Percentiles rank a stretch among this genome's conserved stretches.
Evolutionary conservation across 176 grass and related monocot genomes (phyloP).

Genomic region (Eragrostis curvula): DNA sequence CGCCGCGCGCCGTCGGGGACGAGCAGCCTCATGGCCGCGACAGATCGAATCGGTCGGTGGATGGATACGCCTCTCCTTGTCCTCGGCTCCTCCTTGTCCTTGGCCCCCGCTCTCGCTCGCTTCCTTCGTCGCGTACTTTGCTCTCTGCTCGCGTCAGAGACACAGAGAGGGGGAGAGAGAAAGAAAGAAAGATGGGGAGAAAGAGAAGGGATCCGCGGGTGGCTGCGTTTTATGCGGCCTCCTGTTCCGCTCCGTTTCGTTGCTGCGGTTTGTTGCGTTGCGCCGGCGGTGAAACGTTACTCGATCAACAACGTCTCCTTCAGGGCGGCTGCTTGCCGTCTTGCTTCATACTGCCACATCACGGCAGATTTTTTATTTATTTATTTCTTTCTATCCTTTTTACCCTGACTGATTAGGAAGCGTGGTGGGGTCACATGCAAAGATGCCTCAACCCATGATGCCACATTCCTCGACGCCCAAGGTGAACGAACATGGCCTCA

Average conservation of each 20-base stretch:
- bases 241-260: neutral
- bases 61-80: neutral
- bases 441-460: conserved; percentile 21
- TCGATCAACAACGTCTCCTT: neutral
- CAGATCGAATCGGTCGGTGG: neutral
- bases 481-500: no score
- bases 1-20: conserved; percentile 43
- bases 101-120: neutral
- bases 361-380: neutral
- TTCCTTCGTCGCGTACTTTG: neutral
- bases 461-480: neutral
- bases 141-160: conserved; percentile 5
- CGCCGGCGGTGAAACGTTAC: conserved; percentile 19
- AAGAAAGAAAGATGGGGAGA: no score
- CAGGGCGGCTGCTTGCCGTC: neutral
- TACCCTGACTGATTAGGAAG: neutral
- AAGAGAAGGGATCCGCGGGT: conserved; percentile 24
- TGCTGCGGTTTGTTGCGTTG: no score
- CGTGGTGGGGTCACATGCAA: neutral
- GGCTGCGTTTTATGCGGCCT: conserved; percentile 47
- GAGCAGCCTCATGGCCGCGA: conserved; percentile 52
- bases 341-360: neutral
- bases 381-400: neutral
- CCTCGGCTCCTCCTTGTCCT: no score
- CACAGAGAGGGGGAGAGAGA: neutral